Base-by-base conservation (phyloP, 108 stramenopile genomes). In the Skeletonema menzelii region DNA sequence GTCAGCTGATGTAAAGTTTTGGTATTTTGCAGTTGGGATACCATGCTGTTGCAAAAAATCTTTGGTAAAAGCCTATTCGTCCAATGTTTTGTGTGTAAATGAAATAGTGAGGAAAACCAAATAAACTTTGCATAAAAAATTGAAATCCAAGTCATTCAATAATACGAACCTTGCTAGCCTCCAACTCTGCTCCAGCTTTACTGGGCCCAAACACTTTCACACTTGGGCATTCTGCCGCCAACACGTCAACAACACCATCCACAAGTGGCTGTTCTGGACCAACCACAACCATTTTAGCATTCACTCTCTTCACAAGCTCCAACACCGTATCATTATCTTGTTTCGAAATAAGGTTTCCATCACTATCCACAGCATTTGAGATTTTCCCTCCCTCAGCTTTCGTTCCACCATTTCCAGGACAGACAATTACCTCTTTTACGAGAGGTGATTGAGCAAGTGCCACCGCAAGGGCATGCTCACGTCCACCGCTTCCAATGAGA, bases 191-290 rank as follows among this genome's bases (percentile, higher is more conserved):
- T 8, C 96, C 99, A 14, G 92, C 96, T 66, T 84, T 84, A 47
- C 84, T 86, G 7, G 99, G 99, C 35, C 99, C 99, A 81, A 99
- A 98, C 38, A 86, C 94, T 61, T 91, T 77, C n/a, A 98, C 91
- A 40, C 90, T 86, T 20, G 84, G 83, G 69, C 88, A 92, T 40
- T 86, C 86, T 2, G 82, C 83, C 27, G 77, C 74, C 37, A 98
- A 73, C 37, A 70, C 88, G 79, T 99, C 99, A 19, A 89, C 95
- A 59, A 97, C 70, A 28, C 97, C 99, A 67, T 86, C 93, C 34
- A 98, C 98, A 32, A 99, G 78, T 0, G 99, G 99, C 27, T 87
- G 88, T 73, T 99, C 99, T 6, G 99, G 99, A 8, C 99, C 99
- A 24, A 99, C 96, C 35, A 97, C 96, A 8, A 96, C 92, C 91